Percentiles rank a stretch among this genome's conserved stretches.
These are phyloP conservation scores for Blastobotrys arbuscula DNA, from an alignment of 1,139 yeast species.

Conservation along the genomic window DNA sequence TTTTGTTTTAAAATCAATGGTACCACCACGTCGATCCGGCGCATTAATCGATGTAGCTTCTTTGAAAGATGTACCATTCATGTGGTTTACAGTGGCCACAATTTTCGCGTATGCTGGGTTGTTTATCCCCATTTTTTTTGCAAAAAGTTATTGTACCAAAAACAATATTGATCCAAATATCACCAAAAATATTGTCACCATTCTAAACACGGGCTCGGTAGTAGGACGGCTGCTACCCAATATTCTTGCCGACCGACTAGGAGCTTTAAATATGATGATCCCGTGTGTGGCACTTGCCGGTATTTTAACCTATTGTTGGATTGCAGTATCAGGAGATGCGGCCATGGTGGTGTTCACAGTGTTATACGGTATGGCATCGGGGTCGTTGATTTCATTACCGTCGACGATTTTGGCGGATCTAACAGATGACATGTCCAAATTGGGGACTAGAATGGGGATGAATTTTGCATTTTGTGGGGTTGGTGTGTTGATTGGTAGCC, in stretches of 20 bases:
- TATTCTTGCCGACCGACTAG: constrained; percentile 41
- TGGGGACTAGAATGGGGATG: constrained; percentile 51
- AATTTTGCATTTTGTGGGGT: constrained; percentile 51
- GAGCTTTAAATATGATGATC: constrained; percentile 42
- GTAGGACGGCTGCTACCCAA: constrained; percentile 50
- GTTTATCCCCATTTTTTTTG: constrained; percentile 35
- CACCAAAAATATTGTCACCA: constrained; percentile 38
- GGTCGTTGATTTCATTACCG: constrained; percentile 41
- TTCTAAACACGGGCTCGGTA: constrained; percentile 47
- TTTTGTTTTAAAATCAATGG: constrained; percentile 23
- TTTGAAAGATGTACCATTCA: constrained; percentile 29
- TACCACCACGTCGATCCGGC: constrained; percentile 31
- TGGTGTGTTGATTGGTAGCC: constrained; percentile 49
- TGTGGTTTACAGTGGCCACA: constrained; percentile 28
- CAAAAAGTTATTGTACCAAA: constrained; percentile 29
- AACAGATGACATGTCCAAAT: constrained; percentile 39
- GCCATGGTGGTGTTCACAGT: constrained; percentile 39
- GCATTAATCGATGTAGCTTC: constrained; percentile 28
- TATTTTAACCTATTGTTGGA: constrained; percentile 33
- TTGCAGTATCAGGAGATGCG: constrained; percentile 39
- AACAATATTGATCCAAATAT: constrained; percentile 23
- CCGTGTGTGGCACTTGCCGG: constrained; percentile 27
- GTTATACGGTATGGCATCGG: constrained; percentile 47
- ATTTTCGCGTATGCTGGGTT: constrained; percentile 33
- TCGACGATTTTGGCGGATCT: constrained; percentile 45